Percentiles rank a stretch among this genome's conserved stretches.
Conservation (phyloP, 129 eudicot species). For the Erigeron canadensis region DNA sequence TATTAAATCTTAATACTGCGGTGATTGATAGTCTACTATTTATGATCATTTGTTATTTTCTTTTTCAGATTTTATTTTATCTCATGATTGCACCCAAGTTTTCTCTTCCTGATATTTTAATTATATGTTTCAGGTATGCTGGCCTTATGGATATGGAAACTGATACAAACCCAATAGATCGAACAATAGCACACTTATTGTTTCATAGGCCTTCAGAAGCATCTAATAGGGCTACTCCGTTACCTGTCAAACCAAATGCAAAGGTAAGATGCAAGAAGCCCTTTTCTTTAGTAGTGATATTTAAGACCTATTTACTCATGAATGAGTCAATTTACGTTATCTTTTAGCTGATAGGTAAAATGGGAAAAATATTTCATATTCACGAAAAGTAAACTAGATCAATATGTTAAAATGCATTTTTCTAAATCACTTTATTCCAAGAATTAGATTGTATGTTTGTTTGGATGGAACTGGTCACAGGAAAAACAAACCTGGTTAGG, state of each 20-base stretch:
- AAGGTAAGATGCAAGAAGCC: conserved; percentile 26
- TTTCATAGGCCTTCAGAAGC: conserved; percentile 87
- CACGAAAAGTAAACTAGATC: too few relatives aligned
- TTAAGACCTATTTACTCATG: neutral
- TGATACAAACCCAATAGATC: conserved; percentile 89
- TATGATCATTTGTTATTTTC: too few relatives aligned
- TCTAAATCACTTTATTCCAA: too few relatives aligned
- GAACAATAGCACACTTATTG: conserved; percentile 84
- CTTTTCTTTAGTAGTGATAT: neutral
- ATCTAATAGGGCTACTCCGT: conserved; percentile 38
- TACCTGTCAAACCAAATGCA: conserved; percentile 36
- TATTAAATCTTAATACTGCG: conserved; percentile 5
- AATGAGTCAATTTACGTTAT: neutral
- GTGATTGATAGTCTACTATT: neutral
- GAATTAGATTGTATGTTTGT: too few relatives aligned
- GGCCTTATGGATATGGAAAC: conserved; percentile 82
- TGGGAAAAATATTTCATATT: neutral
- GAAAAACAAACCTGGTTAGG: too few relatives aligned
- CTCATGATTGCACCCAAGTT: neutral
- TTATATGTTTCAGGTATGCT: conserved; percentile 39
- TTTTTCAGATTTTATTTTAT: too few relatives aligned
- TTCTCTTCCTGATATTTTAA: conserved; percentile 9
- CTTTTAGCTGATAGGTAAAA: neutral
- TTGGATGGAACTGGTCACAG: too few relatives aligned
- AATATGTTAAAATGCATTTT: too few relatives aligned